phyloP scores from a whole-genome alignment of 805 yeast species.

The Cyberlindnera saturnus region DNA sequence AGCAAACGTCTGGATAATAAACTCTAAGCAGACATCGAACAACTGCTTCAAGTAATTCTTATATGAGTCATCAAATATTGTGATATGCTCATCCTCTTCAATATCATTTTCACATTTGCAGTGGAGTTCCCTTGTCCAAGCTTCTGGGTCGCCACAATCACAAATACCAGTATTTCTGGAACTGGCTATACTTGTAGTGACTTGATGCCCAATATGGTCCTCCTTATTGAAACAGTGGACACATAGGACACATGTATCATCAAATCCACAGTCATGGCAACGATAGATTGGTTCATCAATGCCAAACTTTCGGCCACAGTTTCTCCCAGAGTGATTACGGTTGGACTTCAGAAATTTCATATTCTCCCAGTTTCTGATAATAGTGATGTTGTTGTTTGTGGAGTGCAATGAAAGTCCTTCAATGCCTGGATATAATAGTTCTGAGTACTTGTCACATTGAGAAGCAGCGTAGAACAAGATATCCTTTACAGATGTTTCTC shows the following conservation, averaged over 20 bases:
- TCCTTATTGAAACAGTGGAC: slow-evolving; percentile 62
- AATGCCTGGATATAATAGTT: too few species aligned
- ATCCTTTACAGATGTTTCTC: too few species aligned
- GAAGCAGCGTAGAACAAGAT: too few species aligned
- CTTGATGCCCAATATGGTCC: slow-evolving; percentile 65
- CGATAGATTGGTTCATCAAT: slow-evolving; percentile 63
- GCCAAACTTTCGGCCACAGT: slow-evolving; percentile 61
- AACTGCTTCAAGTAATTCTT: slow-evolving; percentile 19
- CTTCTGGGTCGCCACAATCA: slow-evolving; percentile 88
- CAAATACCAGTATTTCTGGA: slow-evolving; percentile 32
- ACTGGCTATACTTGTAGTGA: slow-evolving; percentile 35
- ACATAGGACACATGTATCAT: slow-evolving; percentile 75
- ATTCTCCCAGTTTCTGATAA: background rate
- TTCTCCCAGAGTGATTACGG: slow-evolving; percentile 45
- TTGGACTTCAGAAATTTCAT: background rate
- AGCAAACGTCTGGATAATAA: slow-evolving; percentile 36
- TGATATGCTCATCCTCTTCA: slow-evolving; percentile 32
- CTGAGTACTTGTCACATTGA: too few species aligned
- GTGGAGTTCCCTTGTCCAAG: slow-evolving; percentile 48
- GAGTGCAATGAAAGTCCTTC: too few species aligned
- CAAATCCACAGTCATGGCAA: slow-evolving; percentile 72
- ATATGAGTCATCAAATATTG: slow-evolving; percentile 5
- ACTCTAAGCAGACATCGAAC: slow-evolving; percentile 33
- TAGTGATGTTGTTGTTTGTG: too few species aligned
- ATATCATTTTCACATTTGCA: slow-evolving; percentile 36